phyloP scores from a whole-genome alignment of 1,284 basidiomycete species.

The Cutaneotrichosporon arboriforme region DNA sequence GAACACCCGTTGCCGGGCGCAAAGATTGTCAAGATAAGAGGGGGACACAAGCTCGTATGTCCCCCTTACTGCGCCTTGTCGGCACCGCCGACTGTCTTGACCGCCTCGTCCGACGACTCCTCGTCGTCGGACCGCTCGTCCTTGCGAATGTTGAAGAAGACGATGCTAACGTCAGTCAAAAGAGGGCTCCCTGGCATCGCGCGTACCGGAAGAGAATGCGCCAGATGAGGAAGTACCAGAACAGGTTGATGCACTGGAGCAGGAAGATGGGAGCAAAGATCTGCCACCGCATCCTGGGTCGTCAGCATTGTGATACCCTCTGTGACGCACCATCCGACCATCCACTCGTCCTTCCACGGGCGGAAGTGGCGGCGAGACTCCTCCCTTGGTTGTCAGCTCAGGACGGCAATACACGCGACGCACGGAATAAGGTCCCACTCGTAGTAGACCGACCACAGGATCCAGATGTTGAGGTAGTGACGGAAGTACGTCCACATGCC shows the following conservation, averaged over 20 bases:
- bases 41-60: not conserved
- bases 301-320: not conserved
- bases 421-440: slow-evolving; percentile 77
- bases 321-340: slow-evolving; percentile 56
- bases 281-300: slow-evolving; percentile 66
- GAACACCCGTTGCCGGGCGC: no score
- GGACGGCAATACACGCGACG: slow-evolving; percentile 35
- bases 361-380: slow-evolving; percentile 50
- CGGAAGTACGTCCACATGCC: slow-evolving; percentile 88
- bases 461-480: slow-evolving; percentile 82
- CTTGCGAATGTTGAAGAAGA: slow-evolving; percentile 36
- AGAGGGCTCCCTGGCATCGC: not conserved
- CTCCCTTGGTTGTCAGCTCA: slow-evolving; percentile 1
- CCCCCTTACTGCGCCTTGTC: slow-evolving; percentile 20
- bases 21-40: no score
- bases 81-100: slow-evolving; percentile 14
- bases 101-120: slow-evolving; percentile 35
- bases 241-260: slow-evolving; percentile 76
- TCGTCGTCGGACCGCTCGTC: slow-evolving; percentile 53
- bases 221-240: slow-evolving; percentile 81
- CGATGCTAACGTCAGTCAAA: slow-evolving; percentile 25
- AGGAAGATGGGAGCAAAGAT: slow-evolving; percentile 69
- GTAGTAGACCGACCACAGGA: slow-evolving; percentile 79
- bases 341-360: slow-evolving; percentile 62
- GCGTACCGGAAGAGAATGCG: slow-evolving; percentile 59